phyloP scores from a whole-genome alignment of 352 stramenopile species.

The Phytophthora litchii region DNA sequence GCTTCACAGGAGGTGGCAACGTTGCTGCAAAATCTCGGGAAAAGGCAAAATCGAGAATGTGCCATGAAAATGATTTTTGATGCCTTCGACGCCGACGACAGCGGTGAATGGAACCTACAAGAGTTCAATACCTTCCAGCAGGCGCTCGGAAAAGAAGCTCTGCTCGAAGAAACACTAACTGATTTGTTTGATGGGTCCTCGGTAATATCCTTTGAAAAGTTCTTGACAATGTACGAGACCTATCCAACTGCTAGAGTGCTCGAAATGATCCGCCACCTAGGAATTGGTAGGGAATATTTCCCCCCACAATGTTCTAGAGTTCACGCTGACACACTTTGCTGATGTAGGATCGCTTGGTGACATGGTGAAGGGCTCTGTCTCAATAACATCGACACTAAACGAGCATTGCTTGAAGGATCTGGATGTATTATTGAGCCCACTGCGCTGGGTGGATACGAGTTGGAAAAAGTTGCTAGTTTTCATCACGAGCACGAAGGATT shows the following conservation, averaged over 20 bases:
- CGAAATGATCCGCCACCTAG: constrained; percentile 39
- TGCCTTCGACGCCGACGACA: constrained; percentile 48
- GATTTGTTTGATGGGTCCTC: constrained; percentile 40
- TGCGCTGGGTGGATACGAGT: constrained; percentile 39
- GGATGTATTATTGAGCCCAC: constrained; percentile 33
- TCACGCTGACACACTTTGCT: constrained; percentile 7
- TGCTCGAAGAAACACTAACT: constrained; percentile 43
- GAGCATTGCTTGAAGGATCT: constrained; percentile 34
- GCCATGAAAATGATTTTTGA: constrained; percentile 49
- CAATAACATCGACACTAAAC: constrained; percentile 33
- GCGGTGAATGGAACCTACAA: constrained; percentile 47
- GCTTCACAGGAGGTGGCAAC: constrained; percentile 23
- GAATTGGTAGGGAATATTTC: constrained; percentile 39
- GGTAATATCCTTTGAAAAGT: constrained; percentile 38
- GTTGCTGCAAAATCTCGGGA: constrained; percentile 37
- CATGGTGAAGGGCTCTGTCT: constrained; percentile 37
- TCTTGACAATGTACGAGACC: constrained; percentile 45
- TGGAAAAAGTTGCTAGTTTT: constrained; percentile 46
- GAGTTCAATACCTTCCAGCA: constrained; percentile 75
- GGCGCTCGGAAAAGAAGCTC: constrained; percentile 42
- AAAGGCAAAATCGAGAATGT: constrained; percentile 47
- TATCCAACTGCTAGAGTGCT: constrained; percentile 45
- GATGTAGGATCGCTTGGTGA: constrained; percentile 44
- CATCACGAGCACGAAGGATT: constrained; percentile 41
- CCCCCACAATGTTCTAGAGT: background rate